Base-by-base conservation (phyloP, 2,329 filamentous ascomycete species). In the Onygena corvina region DNA sequence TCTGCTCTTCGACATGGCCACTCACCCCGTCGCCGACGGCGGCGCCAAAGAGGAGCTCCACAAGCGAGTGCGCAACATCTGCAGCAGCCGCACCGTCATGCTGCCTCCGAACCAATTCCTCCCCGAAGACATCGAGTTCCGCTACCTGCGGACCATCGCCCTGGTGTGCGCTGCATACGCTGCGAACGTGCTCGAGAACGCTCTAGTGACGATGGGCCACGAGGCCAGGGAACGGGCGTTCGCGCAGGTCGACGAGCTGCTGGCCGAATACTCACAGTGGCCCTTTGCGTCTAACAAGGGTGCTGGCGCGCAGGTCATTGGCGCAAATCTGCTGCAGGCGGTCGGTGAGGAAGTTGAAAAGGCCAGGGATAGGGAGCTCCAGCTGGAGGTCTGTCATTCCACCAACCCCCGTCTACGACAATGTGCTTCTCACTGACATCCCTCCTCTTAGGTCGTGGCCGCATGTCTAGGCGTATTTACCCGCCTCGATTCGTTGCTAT, bases 91-190 rank as follows among this genome's bases (percentile, higher is more conserved):
- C 60, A 98, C 92, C 47, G 86, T 96, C 53, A 88, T 96, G 42
- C 79, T 98, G 33, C 84, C 86, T 42, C 74, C 77, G 50, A 89
- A 83, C 60, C 85, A 89, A 62, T 96, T 93, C 71, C 77, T 96
- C 27, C 92, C 92, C 52, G 90, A 95, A 66, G 86, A 86, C 59
- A 82, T 94, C 68, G 90, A 96, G 62, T 95, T 94, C 72, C 80
- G 92, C 64, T 93, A 94, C 67, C 71, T 92, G 57, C 81, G 92
- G 58, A 96, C 92, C 42, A 80, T 98, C 57, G 76, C 85, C 59
- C 94, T 98, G 89, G 87, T 98, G 48, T 98, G 92, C 71, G 92
- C 90, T 47, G 90, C 92, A 40, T 96, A 98, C 68, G 92, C 92
- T 40, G 92, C 92, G 54, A 98, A 98, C 62, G 92, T 98, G 23